Evolutionary conservation across 2,329 filamentous ascomycete species (phyloP).

Genomic region (Aureobasidium lini): DNA sequence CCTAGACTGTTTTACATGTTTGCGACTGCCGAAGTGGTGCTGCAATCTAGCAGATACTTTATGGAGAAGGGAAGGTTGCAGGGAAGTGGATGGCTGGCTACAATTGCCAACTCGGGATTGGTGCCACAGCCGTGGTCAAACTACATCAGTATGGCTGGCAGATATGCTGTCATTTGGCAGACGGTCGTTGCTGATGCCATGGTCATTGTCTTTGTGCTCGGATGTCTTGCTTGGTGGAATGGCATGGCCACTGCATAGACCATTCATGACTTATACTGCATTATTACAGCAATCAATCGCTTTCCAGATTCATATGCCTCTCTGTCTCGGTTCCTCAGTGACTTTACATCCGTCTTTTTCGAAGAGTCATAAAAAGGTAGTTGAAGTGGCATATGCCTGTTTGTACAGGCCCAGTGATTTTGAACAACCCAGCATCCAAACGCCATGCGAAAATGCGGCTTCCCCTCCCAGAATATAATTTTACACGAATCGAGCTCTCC

Average conservation of each 20-base stretch:
- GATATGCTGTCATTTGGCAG: constrained; percentile 64
- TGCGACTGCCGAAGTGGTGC: constrained; percentile 64
- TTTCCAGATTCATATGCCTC: neutral
- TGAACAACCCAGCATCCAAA: neutral
- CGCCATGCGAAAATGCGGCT: constrained; percentile 6
- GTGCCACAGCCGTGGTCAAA: constrained; percentile 58
- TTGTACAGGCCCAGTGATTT: neutral
- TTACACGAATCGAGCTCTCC: neutral
- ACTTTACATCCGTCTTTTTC: neutral
- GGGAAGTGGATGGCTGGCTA: constrained; percentile 56
- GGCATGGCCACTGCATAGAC: constrained; percentile 20
- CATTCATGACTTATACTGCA: neutral
- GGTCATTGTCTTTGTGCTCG: constrained; percentile 69
- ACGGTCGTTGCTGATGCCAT: constrained; percentile 68
- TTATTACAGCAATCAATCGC: neutral
- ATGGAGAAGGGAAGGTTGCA: constrained; percentile 55
- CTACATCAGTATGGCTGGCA: constrained; percentile 53
- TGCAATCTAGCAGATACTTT: constrained; percentile 65
- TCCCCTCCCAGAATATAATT: neutral
- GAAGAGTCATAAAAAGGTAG: neutral
- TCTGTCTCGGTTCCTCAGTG: neutral
- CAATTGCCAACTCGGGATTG: constrained; percentile 49
- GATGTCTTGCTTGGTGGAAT: constrained; percentile 46
- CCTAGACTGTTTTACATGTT: constrained; percentile 71
- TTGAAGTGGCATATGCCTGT: neutral